Evolutionary conservation across 2,329 filamentous ascomycete genomes (phyloP), one percentile per base, ranked within the genome.

Genomic region (Aspergillus sp.): DNA sequence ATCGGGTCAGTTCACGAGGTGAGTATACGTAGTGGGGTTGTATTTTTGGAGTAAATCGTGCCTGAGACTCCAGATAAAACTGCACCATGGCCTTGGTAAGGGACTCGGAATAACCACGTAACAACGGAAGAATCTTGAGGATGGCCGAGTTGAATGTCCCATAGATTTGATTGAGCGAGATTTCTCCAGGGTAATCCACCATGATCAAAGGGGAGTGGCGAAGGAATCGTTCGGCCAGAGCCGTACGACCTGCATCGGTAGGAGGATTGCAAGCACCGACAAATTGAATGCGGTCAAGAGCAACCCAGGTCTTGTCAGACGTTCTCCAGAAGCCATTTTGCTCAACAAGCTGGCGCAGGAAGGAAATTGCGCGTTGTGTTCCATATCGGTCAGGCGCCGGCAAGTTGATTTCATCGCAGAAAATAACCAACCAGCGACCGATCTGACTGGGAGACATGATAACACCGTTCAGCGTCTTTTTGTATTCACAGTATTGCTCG

Each of bases 271-370:
- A 99, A 69, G 95, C 95, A 67, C 95, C 95, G 53, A 99, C 96
- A 66, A 99, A 99, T 72, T 99, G 95, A 68, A 99, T 98, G 45
- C 96, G 89, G 72, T 99, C 96, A 19, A 99, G 85, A 5, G 91
- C 96, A 51, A 99, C 95, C 95, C 95, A 99, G 4, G 90, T 92
- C 80, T 96, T 97, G 77, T 98, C 96, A 0, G 90, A 90, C 0
- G 96, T 96, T 66, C 93, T 86, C 96, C 96, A 99, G 84, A 99
- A 99, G 30, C 95, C 95, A 67, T 98, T 98, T 71, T 99, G 95
- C 75, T 99, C 95, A 49, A 99, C 93, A 61, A 99, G 86, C 74
- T 99, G 95, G 66, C 96, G 88, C 64, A 99, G 77, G 84, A 99
- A 99, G 5, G 95, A 96, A 64, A 99, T 99, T 34, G 95, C 95